Conservation (phyloP, 495 filamentous ascomycete genomes). For the Trichoderma reesei region DNA sequence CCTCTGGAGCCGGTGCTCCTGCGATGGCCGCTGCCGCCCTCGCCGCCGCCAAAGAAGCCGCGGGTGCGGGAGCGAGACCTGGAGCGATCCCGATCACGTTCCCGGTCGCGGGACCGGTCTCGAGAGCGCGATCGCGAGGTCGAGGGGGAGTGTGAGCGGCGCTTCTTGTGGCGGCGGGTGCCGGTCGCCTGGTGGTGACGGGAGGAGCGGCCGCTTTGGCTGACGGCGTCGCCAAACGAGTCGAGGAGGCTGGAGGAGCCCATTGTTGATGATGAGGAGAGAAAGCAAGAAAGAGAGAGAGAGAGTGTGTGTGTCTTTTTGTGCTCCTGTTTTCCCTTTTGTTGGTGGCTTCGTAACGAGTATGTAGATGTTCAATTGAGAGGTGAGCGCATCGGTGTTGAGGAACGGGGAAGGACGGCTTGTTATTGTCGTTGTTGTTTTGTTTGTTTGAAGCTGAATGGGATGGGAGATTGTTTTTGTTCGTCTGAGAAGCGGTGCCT, state of each 20-base stretch:
- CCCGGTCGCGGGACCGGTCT: not conserved
- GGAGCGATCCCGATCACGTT: constrained; percentile 2
- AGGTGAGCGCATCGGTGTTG: not conserved
- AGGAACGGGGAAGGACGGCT: no score
- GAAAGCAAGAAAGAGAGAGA: not conserved
- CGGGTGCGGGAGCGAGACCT: constrained; percentile 13
- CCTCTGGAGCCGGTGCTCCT: constrained; percentile 35
- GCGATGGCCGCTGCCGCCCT: constrained; percentile 21
- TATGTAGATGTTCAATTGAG: not conserved
- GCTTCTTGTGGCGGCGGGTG: constrained; percentile 7
- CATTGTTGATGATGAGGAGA: not conserved
- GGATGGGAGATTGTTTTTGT: no score
- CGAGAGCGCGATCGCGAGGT: constrained; percentile 20
- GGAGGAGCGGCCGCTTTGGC: constrained; percentile 3
- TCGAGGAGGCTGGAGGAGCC: not conserved
- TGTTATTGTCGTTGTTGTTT: no score
- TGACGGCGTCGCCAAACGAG: not conserved
- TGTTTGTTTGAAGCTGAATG: no score
- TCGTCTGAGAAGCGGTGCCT: no score
- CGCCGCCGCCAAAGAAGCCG: constrained; percentile 28
- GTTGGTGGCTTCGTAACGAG: no score
- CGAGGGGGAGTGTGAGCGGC: constrained; percentile 14
- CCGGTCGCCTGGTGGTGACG: not conserved
- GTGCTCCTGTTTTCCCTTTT: no score
- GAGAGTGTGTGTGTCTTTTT: not conserved